Evolutionary conservation across 306 rosid species (phyloP), one percentile per base, ranked within the genome.

Genomic region (Acacia confusa): DNA sequence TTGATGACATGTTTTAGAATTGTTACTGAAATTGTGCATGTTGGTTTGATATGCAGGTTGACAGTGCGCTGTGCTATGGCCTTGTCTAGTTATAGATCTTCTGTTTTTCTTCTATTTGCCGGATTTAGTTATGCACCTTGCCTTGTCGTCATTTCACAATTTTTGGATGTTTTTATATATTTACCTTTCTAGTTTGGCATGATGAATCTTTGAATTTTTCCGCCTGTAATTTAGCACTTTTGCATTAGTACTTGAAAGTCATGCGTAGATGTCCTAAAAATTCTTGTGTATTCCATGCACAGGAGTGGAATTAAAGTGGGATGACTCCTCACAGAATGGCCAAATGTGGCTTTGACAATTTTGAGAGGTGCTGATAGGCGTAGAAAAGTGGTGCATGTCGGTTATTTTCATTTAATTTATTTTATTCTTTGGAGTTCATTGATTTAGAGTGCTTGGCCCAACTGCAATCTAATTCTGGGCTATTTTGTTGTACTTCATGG

Each of bases 341-440:
- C 78, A 32, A 40, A 75, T 71, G 88, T 78, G 90, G 89, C 90
- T 84, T 84, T 74, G 77, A 82, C 88, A 86, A 86, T 88, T 88
- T 86, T 86, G 90, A 82, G 84, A 79, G 85, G 64, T 82, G 73
- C 85, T 86, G 83, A 84, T 83, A 84, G 66, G 60, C 58, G 19
- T 74, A 79, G 82, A 57, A 78, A 82, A 81, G 70, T 79, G 72
- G 74, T 55, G 86, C 85, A 63, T 77, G 86, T 75, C 84, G 79
- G 84, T 44, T 43, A 14, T 81, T 68, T 65, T 79, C 4, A 30
- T 4, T 75, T 55, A 53, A 75, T 76, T 40, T 76, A 47, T 74
- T 80, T 58, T 68, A 76, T 84, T 80, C 85, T 84, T 79, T 78
- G 38, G 72, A 47, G 84, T 79, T 76, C 82, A 79, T 82, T 81